Evolutionary conservation across 169 alveolate genomes (phyloP).

Genomic region (Plasmodium knowlesi): DNA sequence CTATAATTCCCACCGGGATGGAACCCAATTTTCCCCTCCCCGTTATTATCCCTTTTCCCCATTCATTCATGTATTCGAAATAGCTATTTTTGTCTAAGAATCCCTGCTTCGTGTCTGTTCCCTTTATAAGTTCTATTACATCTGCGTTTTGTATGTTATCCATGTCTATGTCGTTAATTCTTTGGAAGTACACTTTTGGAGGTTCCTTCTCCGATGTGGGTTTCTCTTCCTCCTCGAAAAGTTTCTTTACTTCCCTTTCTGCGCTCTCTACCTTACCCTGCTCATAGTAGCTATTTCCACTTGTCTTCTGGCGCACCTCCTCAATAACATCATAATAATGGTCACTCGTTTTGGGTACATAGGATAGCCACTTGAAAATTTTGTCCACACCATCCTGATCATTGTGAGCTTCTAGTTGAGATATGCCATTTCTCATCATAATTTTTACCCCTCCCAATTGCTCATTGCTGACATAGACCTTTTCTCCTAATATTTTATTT

Average conservation of each 20-base stretch:
- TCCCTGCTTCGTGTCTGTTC: conserved; percentile 55
- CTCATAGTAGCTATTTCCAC: not conserved
- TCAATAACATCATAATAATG: conserved; percentile 82
- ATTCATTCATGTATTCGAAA: conserved; percentile 76
- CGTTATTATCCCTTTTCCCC: conserved; percentile 74
- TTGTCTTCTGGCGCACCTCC: conserved; percentile 72
- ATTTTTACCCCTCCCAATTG: conserved; percentile 92
- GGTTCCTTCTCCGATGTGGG: not conserved
- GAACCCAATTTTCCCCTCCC: conserved; percentile 74
- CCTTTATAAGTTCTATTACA: conserved; percentile 33
- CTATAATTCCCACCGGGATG: conserved; percentile 52
- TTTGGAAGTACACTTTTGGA: conserved; percentile 31
- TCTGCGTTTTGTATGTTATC: conserved; percentile 40
- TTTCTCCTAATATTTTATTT: conserved; percentile 87
- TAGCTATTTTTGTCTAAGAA: conserved; percentile 84
- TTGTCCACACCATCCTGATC: conserved; percentile 89
- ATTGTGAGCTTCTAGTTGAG: conserved; percentile 87
- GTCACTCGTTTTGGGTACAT: conserved; percentile 85
- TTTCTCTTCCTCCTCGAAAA: not conserved
- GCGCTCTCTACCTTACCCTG: not conserved
- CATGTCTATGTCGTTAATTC: conserved; percentile 83
- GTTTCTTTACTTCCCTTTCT: not conserved
- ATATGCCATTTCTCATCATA: conserved; percentile 90
- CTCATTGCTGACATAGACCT: conserved; percentile 89
- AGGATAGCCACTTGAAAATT: conserved; percentile 86